A percentile compares a stretch with the other conserved stretches of the same genome.
Evolutionary conservation across 495 filamentous ascomycete genomes (phyloP).

Genomic region (Talaromyces stipitatus): DNA sequence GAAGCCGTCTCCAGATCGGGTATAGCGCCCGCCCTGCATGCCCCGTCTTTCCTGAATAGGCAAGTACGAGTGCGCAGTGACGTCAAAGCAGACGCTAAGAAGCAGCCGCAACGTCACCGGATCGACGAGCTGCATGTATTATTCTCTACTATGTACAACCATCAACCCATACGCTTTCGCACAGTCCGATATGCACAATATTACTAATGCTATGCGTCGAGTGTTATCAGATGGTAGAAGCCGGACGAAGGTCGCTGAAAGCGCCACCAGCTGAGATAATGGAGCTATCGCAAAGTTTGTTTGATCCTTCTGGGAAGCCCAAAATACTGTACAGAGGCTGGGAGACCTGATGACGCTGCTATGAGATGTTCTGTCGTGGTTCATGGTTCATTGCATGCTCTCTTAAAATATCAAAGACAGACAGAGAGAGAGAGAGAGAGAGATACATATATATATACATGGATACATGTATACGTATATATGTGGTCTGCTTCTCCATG

Average conservation of each 20-base stretch:
- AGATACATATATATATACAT: too few relatives aligned
- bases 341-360: background rate
- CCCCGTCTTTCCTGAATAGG: background rate
- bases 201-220: background rate
- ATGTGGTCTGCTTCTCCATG: too few relatives aligned
- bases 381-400: background rate
- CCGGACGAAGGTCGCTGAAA: background rate
- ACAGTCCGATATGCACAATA: too few relatives aligned
- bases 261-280: background rate
- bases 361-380: background rate
- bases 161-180: too few relatives aligned
- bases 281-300: background rate
- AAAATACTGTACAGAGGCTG: too few relatives aligned
- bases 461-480: too few relatives aligned
- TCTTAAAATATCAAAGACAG: too few relatives aligned
- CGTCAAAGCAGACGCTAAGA: background rate
- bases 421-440: too few relatives aligned
- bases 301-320: too few relatives aligned
- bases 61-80: background rate
- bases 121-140: background rate
- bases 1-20: background rate
- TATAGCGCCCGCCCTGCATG: background rate
- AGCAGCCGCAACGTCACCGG: background rate
- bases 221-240: background rate
- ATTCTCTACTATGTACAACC: background rate